Percentiles rank a stretch among this genome's conserved stretches.
These are phyloP conservation scores for Populus nigra DNA, from an alignment of 345 rosid genomes.

Conservation along the genomic window DNA sequence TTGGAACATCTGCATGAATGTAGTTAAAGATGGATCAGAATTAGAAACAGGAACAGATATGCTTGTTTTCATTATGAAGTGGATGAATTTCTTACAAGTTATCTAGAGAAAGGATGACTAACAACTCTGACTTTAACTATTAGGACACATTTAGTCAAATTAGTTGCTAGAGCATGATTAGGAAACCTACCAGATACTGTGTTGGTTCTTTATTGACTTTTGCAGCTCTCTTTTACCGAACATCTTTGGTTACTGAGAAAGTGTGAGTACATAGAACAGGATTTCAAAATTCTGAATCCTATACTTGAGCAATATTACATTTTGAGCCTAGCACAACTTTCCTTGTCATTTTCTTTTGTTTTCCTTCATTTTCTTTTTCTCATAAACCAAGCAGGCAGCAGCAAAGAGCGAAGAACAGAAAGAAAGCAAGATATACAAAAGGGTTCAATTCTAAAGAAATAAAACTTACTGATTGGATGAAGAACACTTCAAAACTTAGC, in stretches of 20 bases:
- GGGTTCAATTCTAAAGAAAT: background rate
- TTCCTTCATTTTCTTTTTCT: background rate
- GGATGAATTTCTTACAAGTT: background rate
- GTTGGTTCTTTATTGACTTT: constrained; percentile 28
- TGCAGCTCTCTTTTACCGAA: constrained; percentile 14
- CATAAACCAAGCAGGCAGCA: constrained; percentile 7
- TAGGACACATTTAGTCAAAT: constrained; percentile 20
- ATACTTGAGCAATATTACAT: background rate
- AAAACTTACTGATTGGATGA: background rate
- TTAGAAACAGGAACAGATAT: constrained; percentile 10
- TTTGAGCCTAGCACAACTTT: background rate
- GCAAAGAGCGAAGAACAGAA: background rate
- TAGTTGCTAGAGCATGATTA: constrained; percentile 6
- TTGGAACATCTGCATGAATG: constrained; percentile 19
- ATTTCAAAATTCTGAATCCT: background rate
- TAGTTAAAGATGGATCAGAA: constrained; percentile 4
- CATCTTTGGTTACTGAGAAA: constrained; percentile 25
- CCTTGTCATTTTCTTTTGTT: background rate
- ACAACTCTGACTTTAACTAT: background rate
- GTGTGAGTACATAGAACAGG: background rate
- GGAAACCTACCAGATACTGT: background rate
- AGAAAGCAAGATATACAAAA: background rate
- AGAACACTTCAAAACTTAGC: background rate
- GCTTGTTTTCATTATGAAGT: background rate
- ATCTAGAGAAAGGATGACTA: background rate